Evolutionary conservation across 1,284 basidiomycete species (phyloP).

Genomic region (Fereydounia khargensis): DNA sequence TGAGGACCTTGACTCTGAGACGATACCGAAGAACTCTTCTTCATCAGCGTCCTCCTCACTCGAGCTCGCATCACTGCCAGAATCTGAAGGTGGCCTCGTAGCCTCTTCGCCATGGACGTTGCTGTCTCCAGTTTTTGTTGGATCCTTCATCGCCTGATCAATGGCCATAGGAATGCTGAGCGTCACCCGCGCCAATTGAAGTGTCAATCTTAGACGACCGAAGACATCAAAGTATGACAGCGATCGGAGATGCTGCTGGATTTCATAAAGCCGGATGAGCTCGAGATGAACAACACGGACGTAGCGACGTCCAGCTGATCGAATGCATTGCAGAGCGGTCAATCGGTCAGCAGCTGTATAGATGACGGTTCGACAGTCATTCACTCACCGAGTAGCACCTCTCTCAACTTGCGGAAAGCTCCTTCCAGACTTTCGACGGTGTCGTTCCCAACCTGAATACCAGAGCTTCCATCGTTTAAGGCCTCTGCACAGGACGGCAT

Average conservation of each 20-base stretch:
- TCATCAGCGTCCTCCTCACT: constrained; percentile 15
- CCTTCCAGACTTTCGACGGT: constrained; percentile 58
- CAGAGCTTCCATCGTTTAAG: constrained; percentile 54
- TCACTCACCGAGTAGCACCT: constrained; percentile 40
- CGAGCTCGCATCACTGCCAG: constrained; percentile 17
- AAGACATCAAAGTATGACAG: constrained; percentile 74
- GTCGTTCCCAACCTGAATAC: constrained; percentile 54
- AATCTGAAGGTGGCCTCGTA: background rate
- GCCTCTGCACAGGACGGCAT: constrained; percentile 21
- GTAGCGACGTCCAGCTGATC: constrained; percentile 68
- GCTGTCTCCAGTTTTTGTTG: too few species aligned
- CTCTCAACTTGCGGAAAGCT: constrained; percentile 53
- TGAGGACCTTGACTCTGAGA: constrained; percentile 10
- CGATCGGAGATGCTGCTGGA: constrained; percentile 72
- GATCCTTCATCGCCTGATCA: constrained; percentile 68
- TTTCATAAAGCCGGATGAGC: constrained; percentile 71
- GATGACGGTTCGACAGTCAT: background rate
- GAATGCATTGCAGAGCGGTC: background rate
- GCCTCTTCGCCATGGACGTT: constrained; percentile 21
- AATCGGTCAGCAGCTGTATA: background rate
- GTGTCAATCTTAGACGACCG: constrained; percentile 72
- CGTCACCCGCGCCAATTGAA: constrained; percentile 76
- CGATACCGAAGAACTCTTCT: constrained; percentile 6
- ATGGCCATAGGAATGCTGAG: constrained; percentile 73
- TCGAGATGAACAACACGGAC: constrained; percentile 72